Base-by-base conservation (phyloP, 2,329 filamentous ascomycete species). In the Chaetomium olivaceum region DNA sequence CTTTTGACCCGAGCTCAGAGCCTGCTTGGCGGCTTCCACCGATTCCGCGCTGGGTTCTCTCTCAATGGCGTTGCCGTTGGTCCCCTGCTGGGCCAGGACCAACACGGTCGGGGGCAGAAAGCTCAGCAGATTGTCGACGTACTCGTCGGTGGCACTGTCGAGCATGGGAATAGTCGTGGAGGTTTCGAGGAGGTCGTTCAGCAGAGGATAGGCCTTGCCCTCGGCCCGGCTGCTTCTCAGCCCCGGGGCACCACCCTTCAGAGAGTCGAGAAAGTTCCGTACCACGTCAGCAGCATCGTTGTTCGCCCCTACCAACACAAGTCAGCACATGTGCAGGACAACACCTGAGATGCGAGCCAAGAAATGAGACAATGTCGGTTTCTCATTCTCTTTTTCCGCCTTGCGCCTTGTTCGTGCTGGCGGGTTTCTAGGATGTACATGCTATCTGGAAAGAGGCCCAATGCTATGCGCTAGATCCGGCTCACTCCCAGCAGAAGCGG, bases 241-340 rank as follows among this genome's bases (percentile, higher is more conserved):
- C 58, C 78, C 76, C 31, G 81, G 76, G 36, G 82, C 81, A 66
- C 87, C 85, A 66, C 87, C 85, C 74, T 89, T 87, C 69, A 98
- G 82, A 4, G 94, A 97, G 68, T 90, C 87, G 72, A 98, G 85
- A 77, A 99, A 93, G 78, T 94, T 93, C 75, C 92, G 91, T 70
- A 98, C 92, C 67, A 91, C 87, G 50, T 87, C 85, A 64, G 89
- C 89, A 73, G 93, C 89, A 79, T 96, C 90, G 50, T 66, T 67
- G 67, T 62, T 69, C 55, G 66, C 67, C 61, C 61, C 71, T 73
- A 29, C 56, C 25, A 60, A 57, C 19, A 31, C 12, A 36, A 27
- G 62, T 71, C 63, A 71, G 67, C 68, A 67, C 52, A 48, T 66
- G 64, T 14, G 29, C 61, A 21, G 23, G 39, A 46, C 16, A 54